Percentiles rank a stretch among this genome's conserved stretches.
These are phyloP conservation scores for Cyclocybe aegerita DNA, from an alignment of 768 basidiomycete species.

Conservation along the genomic window DNA sequence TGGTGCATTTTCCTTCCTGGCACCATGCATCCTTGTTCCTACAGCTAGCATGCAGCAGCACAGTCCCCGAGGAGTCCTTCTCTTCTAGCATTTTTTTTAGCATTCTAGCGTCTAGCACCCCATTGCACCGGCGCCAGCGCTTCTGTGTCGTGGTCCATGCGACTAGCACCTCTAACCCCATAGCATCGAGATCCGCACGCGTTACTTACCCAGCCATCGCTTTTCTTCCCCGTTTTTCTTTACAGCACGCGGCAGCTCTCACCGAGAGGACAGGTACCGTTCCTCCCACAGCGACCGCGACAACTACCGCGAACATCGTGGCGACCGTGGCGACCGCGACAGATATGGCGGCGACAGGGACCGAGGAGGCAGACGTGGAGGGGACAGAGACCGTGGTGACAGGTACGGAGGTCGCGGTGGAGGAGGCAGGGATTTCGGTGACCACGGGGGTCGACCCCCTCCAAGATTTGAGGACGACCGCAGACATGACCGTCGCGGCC, in stretches of 20 bases:
- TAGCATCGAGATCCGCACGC: conserved; percentile 19
- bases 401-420: conserved; percentile 33
- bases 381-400: conserved; percentile 42
- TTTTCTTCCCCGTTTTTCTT: conserved; percentile 39
- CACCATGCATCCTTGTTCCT: conserved; percentile 50
- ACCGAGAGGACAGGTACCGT: conserved; percentile 69
- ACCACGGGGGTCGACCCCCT: conserved; percentile 36
- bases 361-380: conserved; percentile 20
- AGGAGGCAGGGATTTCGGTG: conserved; percentile 33
- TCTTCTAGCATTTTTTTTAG: conserved; percentile 23
- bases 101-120: conserved; percentile 13
- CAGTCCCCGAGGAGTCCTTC: conserved; percentile 26
- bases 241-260: conserved; percentile 49
- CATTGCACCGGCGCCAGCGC: conserved; percentile 4
- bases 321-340: conserved; percentile 29
- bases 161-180: conserved; percentile 16
- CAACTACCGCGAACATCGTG: conserved; percentile 35
- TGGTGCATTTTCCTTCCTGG: conserved; percentile 57
- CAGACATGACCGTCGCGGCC: conserved; percentile 39
- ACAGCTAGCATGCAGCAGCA: conserved; percentile 65
- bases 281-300: conserved; percentile 57
- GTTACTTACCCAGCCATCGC: conserved; percentile 54
- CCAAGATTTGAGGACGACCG: conserved; percentile 49
- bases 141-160: background rate
- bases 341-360: conserved; percentile 44